These are phyloP conservation scores for Apiospora koreana DNA, from an alignment of 2,329 filamentous ascomycete species.

Conservation along the genomic window DNA sequence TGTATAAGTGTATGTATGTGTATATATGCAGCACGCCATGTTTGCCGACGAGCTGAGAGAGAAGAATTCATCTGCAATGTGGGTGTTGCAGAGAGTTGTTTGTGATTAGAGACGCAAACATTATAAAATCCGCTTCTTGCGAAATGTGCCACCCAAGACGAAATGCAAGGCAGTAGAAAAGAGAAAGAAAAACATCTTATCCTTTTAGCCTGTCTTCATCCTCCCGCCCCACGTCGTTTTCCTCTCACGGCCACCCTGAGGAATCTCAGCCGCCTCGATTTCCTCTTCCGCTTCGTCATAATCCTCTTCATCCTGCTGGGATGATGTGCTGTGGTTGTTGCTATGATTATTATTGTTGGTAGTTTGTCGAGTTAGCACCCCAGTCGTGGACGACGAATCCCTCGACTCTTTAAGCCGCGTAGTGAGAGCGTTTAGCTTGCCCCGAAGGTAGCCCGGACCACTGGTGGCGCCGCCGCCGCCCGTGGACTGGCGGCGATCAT, in stretches of 20 bases:
- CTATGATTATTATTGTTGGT: neutral
- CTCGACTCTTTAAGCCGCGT: conserved; percentile 26
- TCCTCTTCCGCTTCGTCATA: neutral
- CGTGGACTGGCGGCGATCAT: conserved; percentile 26
- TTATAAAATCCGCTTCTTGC: neutral
- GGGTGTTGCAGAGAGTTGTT: neutral
- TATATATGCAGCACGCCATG: neutral
- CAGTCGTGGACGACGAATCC: neutral
- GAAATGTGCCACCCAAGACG: neutral
- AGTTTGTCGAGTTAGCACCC: neutral
- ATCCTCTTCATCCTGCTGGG: neutral
- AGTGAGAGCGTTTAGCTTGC: conserved; percentile 35
- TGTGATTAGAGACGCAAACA: neutral
- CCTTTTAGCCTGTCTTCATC: neutral
- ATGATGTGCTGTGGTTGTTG: neutral
- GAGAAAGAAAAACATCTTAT: neutral
- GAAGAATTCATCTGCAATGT: neutral
- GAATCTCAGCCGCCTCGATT: neutral
- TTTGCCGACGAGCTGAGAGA: neutral
- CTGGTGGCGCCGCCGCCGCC: conserved; percentile 20
- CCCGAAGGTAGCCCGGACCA: conserved; percentile 33
- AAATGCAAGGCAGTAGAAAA: neutral
- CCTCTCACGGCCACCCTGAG: neutral
- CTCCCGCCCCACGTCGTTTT: conserved; percentile 5
- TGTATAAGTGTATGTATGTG: neutral